Evolutionary conservation across 345 rosid genomes (phyloP).

Genomic region (Punica granatum): DNA sequence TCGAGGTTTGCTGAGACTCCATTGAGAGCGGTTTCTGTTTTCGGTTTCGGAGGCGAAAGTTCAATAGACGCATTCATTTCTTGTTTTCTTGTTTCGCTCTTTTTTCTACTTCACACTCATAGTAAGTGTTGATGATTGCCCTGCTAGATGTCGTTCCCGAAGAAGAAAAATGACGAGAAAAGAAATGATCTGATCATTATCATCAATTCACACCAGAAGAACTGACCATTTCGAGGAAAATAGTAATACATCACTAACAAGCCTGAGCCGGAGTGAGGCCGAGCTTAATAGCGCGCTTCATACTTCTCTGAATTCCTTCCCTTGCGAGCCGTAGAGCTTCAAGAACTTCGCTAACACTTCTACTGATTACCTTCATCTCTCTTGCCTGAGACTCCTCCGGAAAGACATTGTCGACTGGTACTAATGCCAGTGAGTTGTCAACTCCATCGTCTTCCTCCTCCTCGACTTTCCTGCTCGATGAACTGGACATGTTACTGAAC

Average conservation of each 20-base stretch:
- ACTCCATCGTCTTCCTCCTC: slow-evolving; percentile 12
- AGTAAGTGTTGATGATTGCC: neutral
- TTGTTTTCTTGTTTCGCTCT: too few species aligned
- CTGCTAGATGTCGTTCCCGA: neutral
- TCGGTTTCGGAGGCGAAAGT: neutral
- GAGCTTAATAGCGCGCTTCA: slow-evolving; percentile 24
- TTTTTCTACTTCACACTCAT: neutral
- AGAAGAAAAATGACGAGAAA: neutral
- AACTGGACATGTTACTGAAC: neutral
- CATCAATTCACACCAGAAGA: neutral
- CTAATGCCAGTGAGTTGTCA: slow-evolving; percentile 38
- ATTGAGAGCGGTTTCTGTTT: neutral
- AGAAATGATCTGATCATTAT: neutral
- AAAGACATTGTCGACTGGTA: slow-evolving; percentile 14
- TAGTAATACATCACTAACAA: neutral
- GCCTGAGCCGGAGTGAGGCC: slow-evolving; percentile 10
- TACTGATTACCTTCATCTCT: slow-evolving; percentile 17
- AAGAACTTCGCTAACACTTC: slow-evolving; percentile 38
- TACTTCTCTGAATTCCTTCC: slow-evolving; percentile 10
- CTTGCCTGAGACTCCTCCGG: slow-evolving; percentile 13
- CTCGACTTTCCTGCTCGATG: neutral
- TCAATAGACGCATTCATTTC: neutral
- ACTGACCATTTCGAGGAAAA: neutral
- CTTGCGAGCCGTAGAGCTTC: slow-evolving; percentile 30
- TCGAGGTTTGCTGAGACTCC: neutral